Evolutionary conservation across 2,329 filamentous ascomycete genomes (phyloP), one percentile per base, ranked within the genome.

Genomic region (Aspergillus sp.): DNA sequence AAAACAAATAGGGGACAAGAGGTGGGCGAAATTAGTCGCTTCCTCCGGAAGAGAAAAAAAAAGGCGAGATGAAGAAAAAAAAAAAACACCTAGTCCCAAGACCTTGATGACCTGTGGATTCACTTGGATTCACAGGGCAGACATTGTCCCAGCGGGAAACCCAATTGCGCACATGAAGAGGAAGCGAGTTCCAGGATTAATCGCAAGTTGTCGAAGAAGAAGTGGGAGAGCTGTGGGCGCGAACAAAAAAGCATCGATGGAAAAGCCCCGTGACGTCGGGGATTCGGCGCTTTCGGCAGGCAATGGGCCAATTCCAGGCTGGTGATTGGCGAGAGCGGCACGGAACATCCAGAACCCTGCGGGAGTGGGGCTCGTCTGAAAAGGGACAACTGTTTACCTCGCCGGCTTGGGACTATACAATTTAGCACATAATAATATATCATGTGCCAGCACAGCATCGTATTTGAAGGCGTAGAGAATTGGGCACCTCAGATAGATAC

Each of bases 251-350:
- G 46, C 36, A 39, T 14, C 29, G 29, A 39, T 62, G 58, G 24
- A 4, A 53, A 52, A n/a, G 52, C 61, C 63, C 60, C 61, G 63
- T 69, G 65, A 69, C 64, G 68, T 70, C 65, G 68, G 71, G 68
- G 65, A 69, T 63, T 66, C 67, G 67, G 69, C 71, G 70, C 64
- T 65, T 72, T 73, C 63, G 67, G 64, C 59, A 68, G 60, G 46
- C 55, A 57, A 62, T 51, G 53, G 63, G 49, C 57, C 61, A 58
- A 32, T 64, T 61, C 54, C 50, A 45, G 22, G 54, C 14, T 56
- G 63, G 39, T 66, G 42, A 74, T 72, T 74, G 71, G 71, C 60
- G n/a, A 52, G 57, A 36, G 49, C 59, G 61, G 59, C 31, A 53
- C 62, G 65, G 62, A 65, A 65, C 57, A 66, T 62, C 51, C 47